Base-by-base conservation (phyloP, 805 yeast species). In the Wickerhamomyces xylosicus region DNA sequence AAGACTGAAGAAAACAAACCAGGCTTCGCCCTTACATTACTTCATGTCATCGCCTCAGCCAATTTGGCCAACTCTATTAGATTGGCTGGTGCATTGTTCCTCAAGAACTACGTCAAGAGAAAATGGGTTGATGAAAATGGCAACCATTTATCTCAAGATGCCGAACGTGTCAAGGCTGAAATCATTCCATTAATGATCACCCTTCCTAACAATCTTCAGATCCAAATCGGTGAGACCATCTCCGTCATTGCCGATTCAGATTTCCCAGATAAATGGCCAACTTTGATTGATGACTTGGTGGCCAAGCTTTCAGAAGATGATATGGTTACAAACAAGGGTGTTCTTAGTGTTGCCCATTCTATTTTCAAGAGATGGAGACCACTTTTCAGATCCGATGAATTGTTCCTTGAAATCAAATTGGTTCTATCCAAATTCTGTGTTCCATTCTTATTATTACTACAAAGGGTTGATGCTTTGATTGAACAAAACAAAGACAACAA, bases 331-430 rank as follows among this genome's bases (percentile, higher is more conserved):
- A 86, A 87, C 57, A 83, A 79, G 49, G 95, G 96, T 39, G 89
- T 94, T 5, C 64, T 94, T 41, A 72, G 77, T 9, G 97, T 94
- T 17, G 94, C 97, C 5, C 98, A 92, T 58, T 85, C 96, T 1
- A 90, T 92, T 44, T 94, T 90, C 65, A 86, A 83, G 58, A 78
- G 95, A 62, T 92, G 99, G 99, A 74, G 98, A 54, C 95, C 97
- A 1, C 66, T 90, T 40, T 86, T 85, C 56, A 73, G 96, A 50
- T 82, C 95, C 1, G 95, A 94, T 56, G 96, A 79, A 35, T 70
- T 92, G 39, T 89, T 86, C 57, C 56, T 74, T 41, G 99, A 92
- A 56, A 92, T 92, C 54, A 77, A 81, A 55, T 67, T 85, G 55
- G 99, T 92, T 1, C 66, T 92, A 47, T 84, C 77, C 41, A 85